These are phyloP conservation scores for Albugo laibachii DNA, from an alignment of 352 stramenopile genomes.

Conservation along the genomic window DNA sequence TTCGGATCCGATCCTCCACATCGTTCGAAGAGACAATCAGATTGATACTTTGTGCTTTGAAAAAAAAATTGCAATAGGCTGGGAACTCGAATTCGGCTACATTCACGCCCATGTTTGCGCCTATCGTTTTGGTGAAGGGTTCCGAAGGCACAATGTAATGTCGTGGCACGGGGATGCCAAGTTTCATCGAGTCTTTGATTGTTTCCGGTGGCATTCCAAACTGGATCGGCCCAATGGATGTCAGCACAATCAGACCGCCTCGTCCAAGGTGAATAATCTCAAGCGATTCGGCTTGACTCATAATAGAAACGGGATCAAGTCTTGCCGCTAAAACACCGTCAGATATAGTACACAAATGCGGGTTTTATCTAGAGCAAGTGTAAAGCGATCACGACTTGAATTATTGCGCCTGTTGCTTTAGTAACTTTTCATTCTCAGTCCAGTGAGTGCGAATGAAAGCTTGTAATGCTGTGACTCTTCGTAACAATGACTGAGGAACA, in stretches of 20 bases:
- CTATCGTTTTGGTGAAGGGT: constrained; percentile 87
- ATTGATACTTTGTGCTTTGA: constrained; percentile 74
- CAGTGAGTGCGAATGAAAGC: no score
- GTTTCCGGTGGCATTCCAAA: constrained; percentile 92
- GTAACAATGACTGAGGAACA: no score
- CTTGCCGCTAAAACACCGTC: no score
- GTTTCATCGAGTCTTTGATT: constrained; percentile 93
- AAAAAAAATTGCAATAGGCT: constrained; percentile 96
- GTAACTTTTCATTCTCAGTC: no score
- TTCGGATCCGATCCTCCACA: constrained; percentile 59
- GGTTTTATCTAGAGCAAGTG: no score
- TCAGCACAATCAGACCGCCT: constrained; percentile 53
- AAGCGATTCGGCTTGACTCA: constrained; percentile 12
- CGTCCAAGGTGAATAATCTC: constrained; percentile 53
- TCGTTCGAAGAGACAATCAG: constrained; percentile 64
- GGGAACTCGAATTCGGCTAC: constrained; percentile 95
- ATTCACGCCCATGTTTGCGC: constrained; percentile 88
- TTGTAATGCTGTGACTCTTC: no score
- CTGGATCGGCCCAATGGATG: constrained; percentile 59
- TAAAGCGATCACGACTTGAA: no score
- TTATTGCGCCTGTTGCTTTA: no score
- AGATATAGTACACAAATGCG: no score
- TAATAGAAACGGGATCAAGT: no score
- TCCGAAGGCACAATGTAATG: constrained; percentile 92
- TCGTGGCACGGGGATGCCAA: constrained; percentile 82